Percentiles rank a stretch among this genome's conserved stretches.
Evolutionary conservation across 2,329 filamentous ascomycete genomes (phyloP).

Genomic region (Claviceps arundinis): DNA sequence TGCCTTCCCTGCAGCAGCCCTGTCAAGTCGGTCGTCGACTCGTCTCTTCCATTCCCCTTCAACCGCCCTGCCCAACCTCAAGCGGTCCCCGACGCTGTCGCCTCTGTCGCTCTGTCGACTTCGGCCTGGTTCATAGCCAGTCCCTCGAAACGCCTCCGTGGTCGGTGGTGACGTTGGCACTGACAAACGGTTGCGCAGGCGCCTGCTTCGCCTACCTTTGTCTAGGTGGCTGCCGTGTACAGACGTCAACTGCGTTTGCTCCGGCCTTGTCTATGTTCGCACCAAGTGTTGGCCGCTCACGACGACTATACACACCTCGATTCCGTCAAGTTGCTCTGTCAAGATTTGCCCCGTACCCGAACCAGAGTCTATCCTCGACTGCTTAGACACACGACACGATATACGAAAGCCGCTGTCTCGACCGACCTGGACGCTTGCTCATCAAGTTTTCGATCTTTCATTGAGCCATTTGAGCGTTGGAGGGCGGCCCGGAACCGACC

Average conservation of each 20-base stretch:
- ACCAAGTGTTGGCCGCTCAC: too few species aligned
- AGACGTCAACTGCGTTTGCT: too few species aligned
- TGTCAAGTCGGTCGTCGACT: neutral
- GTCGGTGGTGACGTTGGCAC: too few species aligned
- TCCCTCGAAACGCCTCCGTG: too few species aligned
- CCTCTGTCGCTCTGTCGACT: neutral
- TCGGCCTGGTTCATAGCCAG: too few species aligned
- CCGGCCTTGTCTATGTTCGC: too few species aligned
- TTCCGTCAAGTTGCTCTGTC: too few species aligned
- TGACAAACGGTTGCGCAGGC: too few species aligned
- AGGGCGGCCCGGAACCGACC: conserved; percentile 4
- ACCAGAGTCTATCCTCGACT: neutral
- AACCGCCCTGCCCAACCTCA: neutral
- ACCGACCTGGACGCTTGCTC: neutral
- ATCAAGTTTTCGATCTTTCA: neutral
- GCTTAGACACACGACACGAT: neutral
- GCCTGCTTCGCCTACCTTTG: too few species aligned
- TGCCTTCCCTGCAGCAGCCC: too few species aligned
- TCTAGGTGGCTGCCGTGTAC: too few species aligned
- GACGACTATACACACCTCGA: too few species aligned
- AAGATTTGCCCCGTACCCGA: neutral
- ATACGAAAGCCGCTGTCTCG: neutral
- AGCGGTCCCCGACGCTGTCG: neutral
- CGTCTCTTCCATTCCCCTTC: neutral
- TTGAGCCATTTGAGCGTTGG: neutral